Percentiles rank a stretch among this genome's conserved stretches.
These are phyloP conservation scores for Pseudocercospora eumusae DNA, from an alignment of 2,329 filamentous ascomycete genomes.

Conservation along the genomic window DNA sequence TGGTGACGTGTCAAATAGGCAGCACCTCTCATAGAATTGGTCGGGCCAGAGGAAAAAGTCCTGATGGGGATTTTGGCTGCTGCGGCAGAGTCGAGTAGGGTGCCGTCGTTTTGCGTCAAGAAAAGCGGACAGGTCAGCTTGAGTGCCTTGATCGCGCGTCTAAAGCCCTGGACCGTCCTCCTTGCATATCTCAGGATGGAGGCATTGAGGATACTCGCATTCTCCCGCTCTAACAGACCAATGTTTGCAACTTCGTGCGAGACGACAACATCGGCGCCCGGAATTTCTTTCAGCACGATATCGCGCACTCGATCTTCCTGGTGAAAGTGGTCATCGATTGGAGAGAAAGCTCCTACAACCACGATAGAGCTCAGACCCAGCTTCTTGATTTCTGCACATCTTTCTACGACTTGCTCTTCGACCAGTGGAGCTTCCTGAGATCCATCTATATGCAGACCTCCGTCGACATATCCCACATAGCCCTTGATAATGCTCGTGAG, in stretches of 20 bases:
- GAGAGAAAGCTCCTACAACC: slow-evolving; percentile 60
- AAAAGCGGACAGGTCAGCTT: slow-evolving; percentile 52
- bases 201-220: slow-evolving; percentile 55
- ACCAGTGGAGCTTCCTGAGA: slow-evolving; percentile 46
- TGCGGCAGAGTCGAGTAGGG: slow-evolving; percentile 49
- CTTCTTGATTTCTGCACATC: slow-evolving; percentile 49
- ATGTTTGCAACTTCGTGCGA: slow-evolving; percentile 55
- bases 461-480: slow-evolving; percentile 49
- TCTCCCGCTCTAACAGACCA: slow-evolving; percentile 55
- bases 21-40: slow-evolving; percentile 57
- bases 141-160: slow-evolving; percentile 49
- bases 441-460: slow-evolving; percentile 52
- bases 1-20: slow-evolving; percentile 56
- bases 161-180: slow-evolving; percentile 50
- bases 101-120: slow-evolving; percentile 57
- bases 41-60: slow-evolving; percentile 55
- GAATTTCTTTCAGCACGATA: slow-evolving; percentile 52
- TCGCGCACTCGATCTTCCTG: slow-evolving; percentile 56
- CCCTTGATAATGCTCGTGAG: slow-evolving; percentile 39
- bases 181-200: slow-evolving; percentile 51
- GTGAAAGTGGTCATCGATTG: slow-evolving; percentile 55
- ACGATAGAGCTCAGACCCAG: slow-evolving; percentile 53
- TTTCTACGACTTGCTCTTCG: slow-evolving; percentile 49
- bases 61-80: slow-evolving; percentile 53
- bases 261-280: slow-evolving; percentile 53